Conservation (phyloP, 305 asterid genomes). For the Nicotiana rustica region DNA sequence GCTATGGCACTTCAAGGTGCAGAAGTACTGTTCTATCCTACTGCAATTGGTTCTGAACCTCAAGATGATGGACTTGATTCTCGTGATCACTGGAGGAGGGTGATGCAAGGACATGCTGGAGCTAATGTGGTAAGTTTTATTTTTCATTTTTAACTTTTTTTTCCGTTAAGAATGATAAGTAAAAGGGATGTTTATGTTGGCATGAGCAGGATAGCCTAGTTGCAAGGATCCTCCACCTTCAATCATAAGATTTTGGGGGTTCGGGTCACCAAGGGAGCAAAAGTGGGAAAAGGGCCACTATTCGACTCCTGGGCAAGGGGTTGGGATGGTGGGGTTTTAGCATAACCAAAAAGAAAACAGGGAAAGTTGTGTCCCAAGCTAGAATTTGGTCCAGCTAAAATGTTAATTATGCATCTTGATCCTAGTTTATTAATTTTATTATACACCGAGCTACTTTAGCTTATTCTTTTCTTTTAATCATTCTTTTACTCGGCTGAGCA, state of each 20-base stretch:
- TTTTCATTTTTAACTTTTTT: background rate
- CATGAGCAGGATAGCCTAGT: background rate
- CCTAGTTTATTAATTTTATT: background rate
- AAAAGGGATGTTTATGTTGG: background rate
- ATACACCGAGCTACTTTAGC: background rate
- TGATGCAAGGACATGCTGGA: conserved; percentile 99
- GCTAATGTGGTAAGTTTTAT: conserved; percentile 79
- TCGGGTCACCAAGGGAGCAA: background rate
- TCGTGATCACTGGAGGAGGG: conserved; percentile 95
- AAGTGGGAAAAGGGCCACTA: background rate
- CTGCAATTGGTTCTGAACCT: conserved; percentile 99
- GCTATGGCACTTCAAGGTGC: conserved; percentile 99
- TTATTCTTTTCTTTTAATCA: background rate
- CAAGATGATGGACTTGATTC: conserved; percentile 94
- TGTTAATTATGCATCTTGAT: background rate
- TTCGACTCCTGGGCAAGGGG: background rate
- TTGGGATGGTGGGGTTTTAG: background rate
- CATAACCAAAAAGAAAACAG: background rate
- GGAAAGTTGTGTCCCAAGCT: background rate
- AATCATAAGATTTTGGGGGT: background rate
- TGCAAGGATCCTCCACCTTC: background rate
- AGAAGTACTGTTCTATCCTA: conserved; percentile 90
- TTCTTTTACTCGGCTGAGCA: background rate
- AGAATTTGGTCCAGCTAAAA: background rate
- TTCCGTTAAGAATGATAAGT: background rate